Evolutionary conservation across 1,139 yeast genomes (phyloP).

Genomic region (Taphrina flavorubra): DNA sequence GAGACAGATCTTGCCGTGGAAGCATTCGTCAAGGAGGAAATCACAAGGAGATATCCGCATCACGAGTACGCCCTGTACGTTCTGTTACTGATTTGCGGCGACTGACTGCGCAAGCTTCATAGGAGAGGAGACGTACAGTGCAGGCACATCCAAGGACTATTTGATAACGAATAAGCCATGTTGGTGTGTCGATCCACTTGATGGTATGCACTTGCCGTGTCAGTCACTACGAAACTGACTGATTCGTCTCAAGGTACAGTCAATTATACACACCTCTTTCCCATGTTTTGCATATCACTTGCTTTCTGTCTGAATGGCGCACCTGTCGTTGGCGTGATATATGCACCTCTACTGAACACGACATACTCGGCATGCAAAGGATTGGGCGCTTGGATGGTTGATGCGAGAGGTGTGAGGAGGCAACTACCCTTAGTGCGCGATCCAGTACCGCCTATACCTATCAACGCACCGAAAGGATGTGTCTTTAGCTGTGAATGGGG

Average conservation of each 20-base stretch:
- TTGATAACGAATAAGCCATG: constrained; percentile 58
- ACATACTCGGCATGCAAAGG: constrained; percentile 61
- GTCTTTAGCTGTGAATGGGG: constrained; percentile 66
- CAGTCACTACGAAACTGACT: neutral
- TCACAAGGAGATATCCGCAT: constrained; percentile 55
- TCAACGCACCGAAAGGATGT: constrained; percentile 52
- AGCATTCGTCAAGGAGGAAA: constrained; percentile 54
- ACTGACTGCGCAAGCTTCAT: constrained; percentile 50
- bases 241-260: constrained; percentile 57
- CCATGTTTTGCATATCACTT: constrained; percentile 63
- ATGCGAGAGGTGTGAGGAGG: constrained; percentile 3
- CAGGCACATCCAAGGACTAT: constrained; percentile 42
- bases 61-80: constrained; percentile 50
- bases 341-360: constrained; percentile 61
- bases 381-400: constrained; percentile 56
- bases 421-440: constrained; percentile 2
- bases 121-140: constrained; percentile 64
- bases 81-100: neutral
- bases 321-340: constrained; percentile 67
- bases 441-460: constrained; percentile 51
- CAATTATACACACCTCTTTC: constrained; percentile 66
- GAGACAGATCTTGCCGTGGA: constrained; percentile 64
- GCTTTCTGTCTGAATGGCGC: constrained; percentile 59
- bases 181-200: constrained; percentile 66
- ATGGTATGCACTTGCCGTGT: constrained; percentile 45